phyloP scores from a whole-genome alignment of 129 eudicot species.

The Lonicera japonica region DNA sequence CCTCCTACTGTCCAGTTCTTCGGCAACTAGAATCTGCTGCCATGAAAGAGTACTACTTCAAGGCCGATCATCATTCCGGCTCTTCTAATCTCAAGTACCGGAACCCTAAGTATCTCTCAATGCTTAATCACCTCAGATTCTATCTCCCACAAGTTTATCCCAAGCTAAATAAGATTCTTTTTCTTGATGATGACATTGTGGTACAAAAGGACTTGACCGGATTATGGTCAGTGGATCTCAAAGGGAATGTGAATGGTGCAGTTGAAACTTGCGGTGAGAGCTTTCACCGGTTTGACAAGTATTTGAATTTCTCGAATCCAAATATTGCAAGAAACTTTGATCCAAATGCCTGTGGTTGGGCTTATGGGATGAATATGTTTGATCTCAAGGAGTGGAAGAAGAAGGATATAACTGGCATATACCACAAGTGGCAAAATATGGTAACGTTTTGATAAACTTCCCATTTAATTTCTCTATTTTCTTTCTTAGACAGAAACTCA shows the following conservation, averaged over 20 bases:
- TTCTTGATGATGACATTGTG: conserved; percentile 93
- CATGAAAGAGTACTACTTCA: conserved; percentile 94
- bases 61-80: conserved; percentile 82
- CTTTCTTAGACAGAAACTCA: neutral
- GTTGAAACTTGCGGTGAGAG: conserved; percentile 95
- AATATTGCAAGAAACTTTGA: conserved; percentile 81
- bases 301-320: conserved; percentile 87
- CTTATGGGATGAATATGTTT: conserved; percentile 93
- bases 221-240: conserved; percentile 69
- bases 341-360: conserved; percentile 98
- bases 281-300: conserved; percentile 92
- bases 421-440: conserved; percentile 96
- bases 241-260: conserved; percentile 87
- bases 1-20: conserved; percentile 89
- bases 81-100: conserved; percentile 81
- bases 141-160: conserved; percentile 96
- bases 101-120: conserved; percentile 92
- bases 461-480: neutral
- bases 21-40: conserved; percentile 89
- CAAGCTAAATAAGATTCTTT: conserved; percentile 76
- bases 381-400: conserved; percentile 94
- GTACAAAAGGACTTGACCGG: conserved; percentile 91
- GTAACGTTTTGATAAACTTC: conserved; percentile 19
- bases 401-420: conserved; percentile 92
- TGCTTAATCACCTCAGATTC: conserved; percentile 88